phyloP scores from a whole-genome alignment of 805 yeast species.

The Candida qinlingensis region DNA sequence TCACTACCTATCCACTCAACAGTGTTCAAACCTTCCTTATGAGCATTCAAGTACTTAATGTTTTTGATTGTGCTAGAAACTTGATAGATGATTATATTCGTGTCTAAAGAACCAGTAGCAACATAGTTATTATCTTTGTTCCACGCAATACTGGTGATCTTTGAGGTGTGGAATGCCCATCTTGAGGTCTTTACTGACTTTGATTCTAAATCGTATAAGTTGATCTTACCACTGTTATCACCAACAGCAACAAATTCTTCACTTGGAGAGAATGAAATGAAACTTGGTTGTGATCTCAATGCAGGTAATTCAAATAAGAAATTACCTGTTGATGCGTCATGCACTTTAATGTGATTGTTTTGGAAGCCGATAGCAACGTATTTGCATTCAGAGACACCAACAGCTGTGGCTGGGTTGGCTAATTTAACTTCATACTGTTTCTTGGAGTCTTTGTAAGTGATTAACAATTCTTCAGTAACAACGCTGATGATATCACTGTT shows the following conservation, averaged over 20 bases:
- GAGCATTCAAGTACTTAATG: conserved; percentile 70
- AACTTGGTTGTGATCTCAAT: conserved; percentile 58
- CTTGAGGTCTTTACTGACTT: conserved; percentile 67
- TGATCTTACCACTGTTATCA: conserved; percentile 79
- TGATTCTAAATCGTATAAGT: conserved; percentile 55
- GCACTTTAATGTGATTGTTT: conserved; percentile 36
- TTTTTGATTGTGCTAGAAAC: conserved; percentile 75
- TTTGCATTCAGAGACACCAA: conserved; percentile 35
- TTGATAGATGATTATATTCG: conserved; percentile 73
- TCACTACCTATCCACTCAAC: conserved; percentile 59
- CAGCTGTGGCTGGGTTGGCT: conserved; percentile 38
- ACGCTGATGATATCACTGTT: conserved; percentile 34
- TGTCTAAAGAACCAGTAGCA: conserved; percentile 80
- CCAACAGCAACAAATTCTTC: conserved; percentile 74
- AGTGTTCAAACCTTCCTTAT: conserved; percentile 78
- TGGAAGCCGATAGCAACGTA: conserved; percentile 46
- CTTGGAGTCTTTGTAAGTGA: conserved; percentile 29
- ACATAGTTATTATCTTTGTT: conserved; percentile 63
- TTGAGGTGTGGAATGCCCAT: conserved; percentile 94
- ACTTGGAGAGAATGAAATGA: conserved; percentile 64
- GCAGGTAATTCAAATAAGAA: conserved; percentile 32
- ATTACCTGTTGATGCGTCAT: conserved; percentile 25
- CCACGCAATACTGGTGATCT: conserved; percentile 77
- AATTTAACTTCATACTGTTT: conserved; percentile 27
- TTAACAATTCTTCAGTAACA: conserved; percentile 31